Evolutionary conservation across 176 grass and related monocot species (phyloP).

Genomic region (Cenchrus purpureus): DNA sequence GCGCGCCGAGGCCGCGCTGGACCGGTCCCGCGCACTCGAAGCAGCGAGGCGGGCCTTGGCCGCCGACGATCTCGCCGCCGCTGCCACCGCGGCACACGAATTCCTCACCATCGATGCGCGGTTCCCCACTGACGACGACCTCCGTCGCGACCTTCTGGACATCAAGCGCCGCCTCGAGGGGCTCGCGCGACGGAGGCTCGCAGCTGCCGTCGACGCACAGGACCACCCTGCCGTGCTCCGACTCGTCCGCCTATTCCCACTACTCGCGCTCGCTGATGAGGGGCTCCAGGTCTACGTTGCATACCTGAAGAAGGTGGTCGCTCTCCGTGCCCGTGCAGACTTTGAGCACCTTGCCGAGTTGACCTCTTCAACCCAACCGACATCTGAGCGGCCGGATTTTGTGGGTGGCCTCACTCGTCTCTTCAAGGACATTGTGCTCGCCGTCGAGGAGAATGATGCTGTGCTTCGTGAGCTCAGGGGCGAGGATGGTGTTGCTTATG

Average conservation of each 20-base stretch:
- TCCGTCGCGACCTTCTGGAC: constrained; percentile 78
- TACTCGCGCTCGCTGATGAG: constrained; percentile 72
- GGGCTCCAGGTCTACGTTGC: constrained; percentile 85
- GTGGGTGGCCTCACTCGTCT: constrained; percentile 79
- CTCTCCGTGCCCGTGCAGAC: constrained; percentile 67
- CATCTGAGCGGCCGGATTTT: constrained; percentile 68
- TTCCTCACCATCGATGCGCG: constrained; percentile 80
- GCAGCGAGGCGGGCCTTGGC: constrained; percentile 67
- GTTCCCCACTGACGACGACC: constrained; percentile 74
- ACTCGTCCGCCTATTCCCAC: constrained; percentile 74
- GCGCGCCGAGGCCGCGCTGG: constrained; percentile 67
- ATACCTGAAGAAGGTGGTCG: constrained; percentile 86
- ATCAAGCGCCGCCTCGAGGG: constrained; percentile 74
- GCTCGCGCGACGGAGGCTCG: constrained; percentile 65
- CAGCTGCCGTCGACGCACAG: constrained; percentile 68
- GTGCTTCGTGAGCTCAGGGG: constrained; percentile 78
- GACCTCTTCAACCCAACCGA: constrained; percentile 20
- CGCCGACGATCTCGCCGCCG: constrained; percentile 64
- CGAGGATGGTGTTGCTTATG: constrained; percentile 83
- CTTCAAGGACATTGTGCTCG: constrained; percentile 93
- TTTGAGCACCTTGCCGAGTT: constrained; percentile 82
- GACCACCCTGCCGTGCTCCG: constrained; percentile 80
- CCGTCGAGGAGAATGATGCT: constrained; percentile 80
- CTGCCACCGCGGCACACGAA: constrained; percentile 59
- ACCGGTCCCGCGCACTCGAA: constrained; percentile 76